Evolutionary conservation across 2,329 filamentous ascomycete genomes (phyloP), one percentile per base, ranked within the genome.

Genomic region (Trichoderma sp.): DNA sequence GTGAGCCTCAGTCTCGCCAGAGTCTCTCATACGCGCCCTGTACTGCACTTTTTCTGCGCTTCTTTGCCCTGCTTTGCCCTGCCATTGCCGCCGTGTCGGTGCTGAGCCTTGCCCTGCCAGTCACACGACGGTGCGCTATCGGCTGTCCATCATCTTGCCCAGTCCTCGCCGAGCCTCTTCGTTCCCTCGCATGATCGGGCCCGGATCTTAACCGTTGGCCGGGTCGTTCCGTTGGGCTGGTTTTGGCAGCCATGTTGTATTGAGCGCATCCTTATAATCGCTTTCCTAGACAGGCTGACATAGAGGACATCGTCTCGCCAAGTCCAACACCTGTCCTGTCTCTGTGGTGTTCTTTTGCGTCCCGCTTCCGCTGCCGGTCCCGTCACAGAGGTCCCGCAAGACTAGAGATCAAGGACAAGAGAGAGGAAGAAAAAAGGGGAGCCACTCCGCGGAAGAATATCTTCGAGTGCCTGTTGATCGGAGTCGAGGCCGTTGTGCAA

Each of bases 211-310:
- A 60, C 69, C 61, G 34, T 24, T 71, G 69, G 69, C 61, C 51
- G 43, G 69, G 51, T 71, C 62, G 36, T 71, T 65, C 51, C 36
- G 28, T 65, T 11, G 61, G 61, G 61, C 69, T 71, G 47, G 32
- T 66, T 64, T 21, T 58, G 61, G 32, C 62, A 34, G 69, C 58
- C 69, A 71, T 71, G 69, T 65, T 53, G 53, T 36, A 71, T 60
- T 71, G 61, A 71, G 47, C 69, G 51, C 69, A 51, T 53, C 61
- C 34, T 30, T 51, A 57, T 47, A 24, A 66, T 43, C 69, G 47
- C 15, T 58, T 66, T 18, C 30, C 24, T 8, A 26, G 26, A 28
- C 34, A 61, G 69, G 69, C 61, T 60, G 69, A 24, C 47, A 36
- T 26, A 51, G 58, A 30, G 32, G 60, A 64, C 62, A 30, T 30